Evolutionary conservation across 2,329 filamentous ascomycete genomes (phyloP), one percentile per base, ranked within the genome.

Genomic region (Nothophaeocryptopus gaeumannii): DNA sequence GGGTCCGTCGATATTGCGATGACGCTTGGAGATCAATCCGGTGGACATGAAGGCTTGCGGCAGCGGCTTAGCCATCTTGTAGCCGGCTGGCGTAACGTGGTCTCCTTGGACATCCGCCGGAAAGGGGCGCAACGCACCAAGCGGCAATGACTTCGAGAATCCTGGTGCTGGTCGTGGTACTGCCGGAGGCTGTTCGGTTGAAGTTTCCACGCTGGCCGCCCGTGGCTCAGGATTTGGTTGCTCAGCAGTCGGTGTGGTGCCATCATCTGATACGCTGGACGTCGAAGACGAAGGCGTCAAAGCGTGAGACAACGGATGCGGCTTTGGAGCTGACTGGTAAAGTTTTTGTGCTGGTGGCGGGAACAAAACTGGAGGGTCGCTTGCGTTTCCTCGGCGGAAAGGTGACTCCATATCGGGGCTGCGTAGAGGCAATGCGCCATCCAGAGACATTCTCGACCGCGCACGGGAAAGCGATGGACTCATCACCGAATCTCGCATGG

Each of bases 31-130:
- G 46, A 99, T 86, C 26, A 99, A 75, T 1, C 92, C 91, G 0
- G 93, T 97, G 1, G 93, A 97, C 77, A 89, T 90, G 71, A 96
- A 96, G 5, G 90, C 90, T 35, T 87, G 84, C 30, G 88, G 85
- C 48, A 88, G 79, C 15, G 91, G 86, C 64, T 85, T 89, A 7
- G 83, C 86, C 43, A 82, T 76, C 69, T 89, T 91, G 72, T 88
- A 93, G 47, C 81, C 82, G 46, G 85, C 80, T 0, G 89, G 89
- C 0, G 89, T 95, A 30, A 85, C 84, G 58, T 89, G 84, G 14
- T 76, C 77, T 35, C 58, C 56, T 26, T 48, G 49, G 11, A 53
- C 47, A 11, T 51, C 53, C 16, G 57, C 78, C 71, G 71, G 71
- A 2, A 75, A 70, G 29, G 78, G 82, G 51, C 81, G 74, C 30